Evolutionary conservation across 2,329 filamentous ascomycete genomes (phyloP), one percentile per base, ranked within the genome.

Genomic region (Trichoderma sp.): DNA sequence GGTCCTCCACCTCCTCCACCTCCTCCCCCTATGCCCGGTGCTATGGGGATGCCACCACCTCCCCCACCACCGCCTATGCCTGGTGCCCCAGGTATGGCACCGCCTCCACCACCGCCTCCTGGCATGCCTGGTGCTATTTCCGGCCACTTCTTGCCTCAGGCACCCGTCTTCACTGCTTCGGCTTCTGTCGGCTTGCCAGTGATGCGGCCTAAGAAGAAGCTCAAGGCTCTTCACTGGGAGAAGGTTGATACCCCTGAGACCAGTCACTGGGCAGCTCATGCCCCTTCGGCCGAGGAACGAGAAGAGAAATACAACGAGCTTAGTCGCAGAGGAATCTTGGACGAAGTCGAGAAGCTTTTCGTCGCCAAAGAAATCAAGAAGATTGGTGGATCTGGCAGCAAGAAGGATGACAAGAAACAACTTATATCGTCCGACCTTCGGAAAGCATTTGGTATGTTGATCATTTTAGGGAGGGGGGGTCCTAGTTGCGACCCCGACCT

Each of bases 161-260:
- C 87, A 71, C 83, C 85, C 35, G 83, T 83, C 67, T 86, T 87
- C 69, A 80, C 82, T 22, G 76, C 84, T 15, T 81, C 88, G 12
- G 74, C 80, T 25, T 86, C 87, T 8, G 84, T 92, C 72, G 88
- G 90, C 52, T 81, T 97, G 74, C 90, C 92, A 39, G 91, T 93
- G 69, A 92, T 93, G 63, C 86, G 94, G 73, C 93, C 95, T 25
- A 98, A 97, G 87, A 98, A 97, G 89, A 99, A 98, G 85, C 92
- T 99, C 79, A 99, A 99, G 88, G 94, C 94, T 68, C 86, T 99
- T 73, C 95, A 99, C 82, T 98, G 95, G 94, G 95, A 99, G 81
- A 98, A 98, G 84, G 93, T 99, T 65, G 95, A 99, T 79, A 87
- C 92, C 64, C 92, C 93, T 25, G 89, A 95, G 77, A 91, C 93